Evolutionary conservation across 257 asterid genomes (phyloP), one percentile per base, ranked within the genome.

Genomic region (Solanum bulbocastanum): DNA sequence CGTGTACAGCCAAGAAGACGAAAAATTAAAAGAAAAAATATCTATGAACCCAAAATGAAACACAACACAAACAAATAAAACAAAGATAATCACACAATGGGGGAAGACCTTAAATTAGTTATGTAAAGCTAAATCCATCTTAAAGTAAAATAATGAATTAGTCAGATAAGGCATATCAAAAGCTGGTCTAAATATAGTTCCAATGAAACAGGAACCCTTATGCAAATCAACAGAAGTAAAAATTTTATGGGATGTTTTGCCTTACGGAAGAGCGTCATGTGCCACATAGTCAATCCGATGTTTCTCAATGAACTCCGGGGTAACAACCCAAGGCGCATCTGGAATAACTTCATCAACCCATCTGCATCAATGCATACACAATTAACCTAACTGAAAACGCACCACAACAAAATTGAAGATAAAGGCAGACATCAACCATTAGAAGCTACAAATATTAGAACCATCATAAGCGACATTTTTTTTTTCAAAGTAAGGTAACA

Each of bases 291-390:
- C 99, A 72, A 97, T 97, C 40, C 82, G 69, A 88, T 97, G 98
- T 87, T 91, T 92, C 95, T 96, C 99, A 90, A 96, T 92, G 92
- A 96, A 97, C 90, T 96, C 99, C 78, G 94, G 98, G 86, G 94
- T 91, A 88, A 95, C 90, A 87, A 97, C 99, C 99, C 99, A 97
- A 10, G 98, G 99, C 10, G 99, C 98, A 93, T 94, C 98, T 76
- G 98, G 98, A 87, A 97, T 95, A 90, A 97, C 99, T 92, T 97
- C 99, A 85, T 97, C 99, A 89, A 97, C 99, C 99, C 99, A 97
- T 94, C 99, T 97, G 92, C 90, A 89, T 13, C 66, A 90, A 78
- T 49, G 69, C 25, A 46, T 44, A 88, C 56, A 73, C 52, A 89
- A 49, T 88, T 27, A 74, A 79, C 27, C 87, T 37, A 66, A 32